Evolutionary conservation across 768 basidiomycete genomes (phyloP).

Genomic region (Termitomyces titanicus): DNA sequence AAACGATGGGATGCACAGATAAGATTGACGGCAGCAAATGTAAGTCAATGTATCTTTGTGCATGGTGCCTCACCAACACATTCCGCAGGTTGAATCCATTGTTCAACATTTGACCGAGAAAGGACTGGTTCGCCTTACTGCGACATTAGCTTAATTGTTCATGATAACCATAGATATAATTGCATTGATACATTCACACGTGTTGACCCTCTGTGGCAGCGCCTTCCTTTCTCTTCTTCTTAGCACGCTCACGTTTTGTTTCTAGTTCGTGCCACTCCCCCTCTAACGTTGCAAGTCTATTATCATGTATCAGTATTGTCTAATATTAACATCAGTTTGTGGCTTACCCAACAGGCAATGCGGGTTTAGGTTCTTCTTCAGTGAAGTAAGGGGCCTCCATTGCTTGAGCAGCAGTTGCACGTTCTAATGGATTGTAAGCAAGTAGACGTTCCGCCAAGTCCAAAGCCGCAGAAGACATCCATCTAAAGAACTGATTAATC

Average conservation of each 20-base stretch:
- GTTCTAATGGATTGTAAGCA: conserved; percentile 72
- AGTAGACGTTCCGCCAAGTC: conserved; percentile 85
- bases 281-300: conserved; percentile 72
- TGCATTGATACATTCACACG: conserved; percentile 25
- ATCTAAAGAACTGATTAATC: conserved; percentile 42
- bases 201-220: conserved; percentile 22
- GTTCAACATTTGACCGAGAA: conserved; percentile 79
- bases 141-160: conserved; percentile 19
- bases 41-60: conserved; percentile 30
- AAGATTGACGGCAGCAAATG: conserved; percentile 82
- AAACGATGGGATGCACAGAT: conserved; percentile 97
- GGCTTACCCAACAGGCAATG: conserved; percentile 75
- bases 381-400: conserved; percentile 83
- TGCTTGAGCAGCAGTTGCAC: conserved; percentile 78
- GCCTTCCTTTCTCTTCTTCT: conserved; percentile 69
- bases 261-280: conserved; percentile 99
- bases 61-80: neutral
- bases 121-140: conserved; percentile 49
- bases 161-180: conserved; percentile 19
- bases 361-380: conserved; percentile 69
- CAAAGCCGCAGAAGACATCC: conserved; percentile 82
- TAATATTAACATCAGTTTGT: neutral
- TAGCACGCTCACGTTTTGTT: conserved; percentile 87
- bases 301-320: conserved; percentile 2
- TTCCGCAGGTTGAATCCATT: conserved; percentile 71